Percentiles rank a stretch among this genome's conserved stretches.
phyloP scores from a whole-genome alignment of 805 yeast genomes.

The Wickerhamomyces alni region DNA sequence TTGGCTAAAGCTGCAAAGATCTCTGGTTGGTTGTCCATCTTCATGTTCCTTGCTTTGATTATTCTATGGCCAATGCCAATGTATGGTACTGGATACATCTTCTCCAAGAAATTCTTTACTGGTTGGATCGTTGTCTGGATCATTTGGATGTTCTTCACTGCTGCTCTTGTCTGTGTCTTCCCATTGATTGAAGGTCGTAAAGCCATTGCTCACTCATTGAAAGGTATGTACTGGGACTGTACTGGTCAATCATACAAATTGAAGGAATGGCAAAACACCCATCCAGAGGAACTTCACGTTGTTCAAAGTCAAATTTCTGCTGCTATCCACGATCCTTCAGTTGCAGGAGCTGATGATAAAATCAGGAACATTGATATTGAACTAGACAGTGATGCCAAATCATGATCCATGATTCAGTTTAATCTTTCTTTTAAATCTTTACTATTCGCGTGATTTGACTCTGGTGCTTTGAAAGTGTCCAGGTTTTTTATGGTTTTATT shows the following conservation, averaged over 20 bases:
- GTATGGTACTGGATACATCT: conserved; percentile 77
- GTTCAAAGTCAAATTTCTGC: conserved; percentile 60
- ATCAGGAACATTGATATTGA: conserved; percentile 20
- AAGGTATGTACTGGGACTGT: conserved; percentile 85
- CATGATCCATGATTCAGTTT: too few species aligned
- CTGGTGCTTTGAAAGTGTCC: too few species aligned
- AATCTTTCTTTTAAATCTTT: too few species aligned
- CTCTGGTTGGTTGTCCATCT: conserved; percentile 55
- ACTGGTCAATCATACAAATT: conserved; percentile 72
- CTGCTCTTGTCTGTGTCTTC: conserved; percentile 54
- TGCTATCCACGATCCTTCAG: conserved; percentile 22
- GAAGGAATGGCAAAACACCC: conserved; percentile 64
- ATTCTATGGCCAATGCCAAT: conserved; percentile 93
- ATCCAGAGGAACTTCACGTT: conserved; percentile 73
- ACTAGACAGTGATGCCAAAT: conserved; percentile 4
- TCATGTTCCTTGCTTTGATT: conserved; percentile 56
- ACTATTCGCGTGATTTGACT: too few species aligned
- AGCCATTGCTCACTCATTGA: conserved; percentile 53
- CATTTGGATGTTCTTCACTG: conserved; percentile 72
- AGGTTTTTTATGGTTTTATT: too few species aligned
- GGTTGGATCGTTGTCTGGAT: conserved; percentile 86
- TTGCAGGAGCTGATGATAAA: conserved; percentile 5
- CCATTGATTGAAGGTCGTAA: conserved; percentile 74
- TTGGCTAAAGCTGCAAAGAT: conserved; percentile 52
- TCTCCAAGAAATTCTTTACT: conserved; percentile 71